phyloP scores from a whole-genome alignment of 768 basidiomycete species.

The Lentinula boryana region DNA sequence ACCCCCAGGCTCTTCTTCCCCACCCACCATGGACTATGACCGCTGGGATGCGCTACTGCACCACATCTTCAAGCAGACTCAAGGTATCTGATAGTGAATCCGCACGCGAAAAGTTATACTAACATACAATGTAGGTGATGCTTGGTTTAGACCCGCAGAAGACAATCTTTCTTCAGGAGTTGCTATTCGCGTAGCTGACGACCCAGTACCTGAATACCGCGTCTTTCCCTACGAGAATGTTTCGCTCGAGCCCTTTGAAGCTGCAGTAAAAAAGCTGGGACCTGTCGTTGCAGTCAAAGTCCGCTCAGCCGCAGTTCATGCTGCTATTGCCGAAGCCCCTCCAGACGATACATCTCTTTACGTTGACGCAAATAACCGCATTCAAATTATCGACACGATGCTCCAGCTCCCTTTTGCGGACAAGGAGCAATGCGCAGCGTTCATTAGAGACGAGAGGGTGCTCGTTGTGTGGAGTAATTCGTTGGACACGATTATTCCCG shows the following conservation, averaged over 20 bases:
- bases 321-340: constrained; percentile 42
- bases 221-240: constrained; percentile 51
- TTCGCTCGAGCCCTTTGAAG: constrained; percentile 49
- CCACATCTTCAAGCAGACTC: constrained; percentile 33
- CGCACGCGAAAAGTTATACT: neutral
- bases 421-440: constrained; percentile 78
- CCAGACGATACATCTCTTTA: constrained; percentile 34
- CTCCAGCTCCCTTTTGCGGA: constrained; percentile 41
- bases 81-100: neutral
- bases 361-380: constrained; percentile 55
- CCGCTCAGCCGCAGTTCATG: constrained; percentile 47
- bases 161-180: constrained; percentile 49
- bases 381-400: constrained; percentile 55
- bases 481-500: constrained; percentile 71
- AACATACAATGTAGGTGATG: constrained; percentile 29
- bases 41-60: constrained; percentile 48
- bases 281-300: constrained; percentile 55
- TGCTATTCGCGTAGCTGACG: constrained; percentile 37
- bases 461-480: constrained; percentile 83
- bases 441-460: constrained; percentile 80
- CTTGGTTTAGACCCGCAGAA: constrained; percentile 52
- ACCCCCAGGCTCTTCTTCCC: neutral
- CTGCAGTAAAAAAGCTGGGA: constrained; percentile 44
- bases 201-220: neutral
- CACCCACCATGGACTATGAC: constrained; percentile 37